phyloP scores from a whole-genome alignment of 495 filamentous ascomycete species.

The Penicillium subrubescens region DNA sequence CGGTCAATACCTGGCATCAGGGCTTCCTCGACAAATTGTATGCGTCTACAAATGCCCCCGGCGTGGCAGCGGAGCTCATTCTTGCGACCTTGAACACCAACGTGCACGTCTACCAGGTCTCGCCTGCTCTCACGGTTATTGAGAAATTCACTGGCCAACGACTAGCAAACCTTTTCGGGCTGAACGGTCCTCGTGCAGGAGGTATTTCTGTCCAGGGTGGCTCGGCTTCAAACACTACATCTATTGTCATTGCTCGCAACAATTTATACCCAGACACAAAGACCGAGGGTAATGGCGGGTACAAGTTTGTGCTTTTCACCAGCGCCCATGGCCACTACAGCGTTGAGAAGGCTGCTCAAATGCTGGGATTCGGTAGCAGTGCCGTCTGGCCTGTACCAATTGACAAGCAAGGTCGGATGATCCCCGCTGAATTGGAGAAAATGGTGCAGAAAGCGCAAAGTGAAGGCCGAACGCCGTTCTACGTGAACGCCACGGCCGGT shows the following conservation, averaged over 20 bases:
- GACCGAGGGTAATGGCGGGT: conserved; percentile 61
- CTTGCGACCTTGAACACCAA: conserved; percentile 87
- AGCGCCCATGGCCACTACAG: conserved; percentile 89
- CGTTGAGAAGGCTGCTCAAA: conserved; percentile 89
- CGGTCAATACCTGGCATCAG: conserved; percentile 95
- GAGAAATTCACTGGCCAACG: conserved; percentile 73
- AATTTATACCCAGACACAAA: conserved; percentile 78
- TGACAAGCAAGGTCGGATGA: conserved; percentile 72
- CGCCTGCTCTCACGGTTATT: conserved; percentile 81
- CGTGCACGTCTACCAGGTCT: conserved; percentile 86
- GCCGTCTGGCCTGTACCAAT: conserved; percentile 75
- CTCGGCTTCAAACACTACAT: conserved; percentile 80
- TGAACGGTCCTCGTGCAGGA: conserved; percentile 71
- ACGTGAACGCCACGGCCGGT: conserved; percentile 93
- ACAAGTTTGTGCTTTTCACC: conserved; percentile 83
- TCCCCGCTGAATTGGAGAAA: conserved; percentile 61
- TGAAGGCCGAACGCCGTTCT: conserved; percentile 80
- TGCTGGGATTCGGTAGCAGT: conserved; percentile 76
- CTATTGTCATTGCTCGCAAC: conserved; percentile 88
- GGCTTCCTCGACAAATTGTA: conserved; percentile 95
- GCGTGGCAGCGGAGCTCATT: conserved; percentile 79
- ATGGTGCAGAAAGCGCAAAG: conserved; percentile 58
- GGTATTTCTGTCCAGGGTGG: conserved; percentile 89
- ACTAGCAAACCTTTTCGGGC: conserved; percentile 76
- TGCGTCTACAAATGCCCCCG: conserved; percentile 80